These are phyloP conservation scores for Urochloa ruziziensis DNA, from an alignment of 176 grass and related monocot genomes.

Conservation along the genomic window DNA sequence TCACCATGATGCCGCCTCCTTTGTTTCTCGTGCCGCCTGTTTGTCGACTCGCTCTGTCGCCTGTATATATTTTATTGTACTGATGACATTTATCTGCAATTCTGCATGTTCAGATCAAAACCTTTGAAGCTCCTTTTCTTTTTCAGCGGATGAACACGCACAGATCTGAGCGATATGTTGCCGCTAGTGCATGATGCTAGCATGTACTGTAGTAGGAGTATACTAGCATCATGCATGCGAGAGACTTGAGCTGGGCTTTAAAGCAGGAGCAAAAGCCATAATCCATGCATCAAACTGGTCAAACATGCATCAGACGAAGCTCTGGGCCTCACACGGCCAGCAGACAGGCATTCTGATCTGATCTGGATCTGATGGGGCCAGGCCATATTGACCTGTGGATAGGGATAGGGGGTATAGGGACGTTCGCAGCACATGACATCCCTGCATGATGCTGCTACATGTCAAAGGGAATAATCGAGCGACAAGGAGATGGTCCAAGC, in stretches of 20 bases:
- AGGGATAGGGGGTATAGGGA: too few relatives aligned
- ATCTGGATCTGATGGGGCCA: neutral
- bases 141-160: too few relatives aligned
- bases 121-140: too few relatives aligned
- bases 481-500: constrained; percentile 44
- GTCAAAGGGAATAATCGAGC: constrained; percentile 39
- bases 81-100: too few relatives aligned
- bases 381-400: neutral
- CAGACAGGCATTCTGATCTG: neutral
- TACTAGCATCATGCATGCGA: too few relatives aligned
- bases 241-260: too few relatives aligned
- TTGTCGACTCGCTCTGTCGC: constrained; percentile 5
- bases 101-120: too few relatives aligned
- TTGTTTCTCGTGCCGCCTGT: constrained; percentile 32
- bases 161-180: too few relatives aligned
- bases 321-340: neutral
- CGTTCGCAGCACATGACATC: constrained; percentile 23
- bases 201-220: too few relatives aligned
- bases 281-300: constrained; percentile 11
- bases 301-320: too few relatives aligned
- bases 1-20: neutral
- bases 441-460: neutral
- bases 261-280: neutral
- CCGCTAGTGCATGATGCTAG: too few relatives aligned
- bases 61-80: too few relatives aligned